Conservation (phyloP, 2,329 filamentous ascomycete genomes). For the Colletotrichum somersetense region DNA sequence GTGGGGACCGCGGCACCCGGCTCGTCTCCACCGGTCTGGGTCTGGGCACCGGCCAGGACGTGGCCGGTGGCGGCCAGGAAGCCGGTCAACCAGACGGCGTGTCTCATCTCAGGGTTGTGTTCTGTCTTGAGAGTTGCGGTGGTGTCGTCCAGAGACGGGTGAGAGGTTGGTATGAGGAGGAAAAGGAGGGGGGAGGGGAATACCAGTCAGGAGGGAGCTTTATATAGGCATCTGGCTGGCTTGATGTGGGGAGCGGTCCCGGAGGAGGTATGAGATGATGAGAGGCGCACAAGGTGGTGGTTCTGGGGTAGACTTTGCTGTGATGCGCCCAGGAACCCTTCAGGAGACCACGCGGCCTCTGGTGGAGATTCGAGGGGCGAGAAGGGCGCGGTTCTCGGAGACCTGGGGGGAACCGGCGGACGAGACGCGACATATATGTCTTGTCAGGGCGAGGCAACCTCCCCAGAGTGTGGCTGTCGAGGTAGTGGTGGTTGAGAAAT, state of each 20-base stretch:
- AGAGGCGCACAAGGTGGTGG: slow-evolving; percentile 1
- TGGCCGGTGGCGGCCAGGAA: slow-evolving; percentile 5
- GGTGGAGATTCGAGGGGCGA: neutral
- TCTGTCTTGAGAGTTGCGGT: neutral
- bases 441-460: neutral
- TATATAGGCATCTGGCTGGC: slow-evolving; percentile 1
- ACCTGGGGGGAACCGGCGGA: neutral
- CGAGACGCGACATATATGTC: neutral
- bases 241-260: neutral
- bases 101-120: neutral
- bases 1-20: neutral
- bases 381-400: no score
- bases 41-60: neutral
- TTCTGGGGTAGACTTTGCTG: neutral
- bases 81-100: neutral
- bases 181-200: neutral
- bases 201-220: neutral
- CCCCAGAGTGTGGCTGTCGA: neutral
- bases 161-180: neutral
- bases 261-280: neutral
- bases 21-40: no score
- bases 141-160: neutral
- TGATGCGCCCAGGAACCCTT: neutral
- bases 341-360: neutral
- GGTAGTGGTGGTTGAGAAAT: neutral